phyloP scores from a whole-genome alignment of 1,139 yeast species.

The Zygoascus hellenicus region DNA sequence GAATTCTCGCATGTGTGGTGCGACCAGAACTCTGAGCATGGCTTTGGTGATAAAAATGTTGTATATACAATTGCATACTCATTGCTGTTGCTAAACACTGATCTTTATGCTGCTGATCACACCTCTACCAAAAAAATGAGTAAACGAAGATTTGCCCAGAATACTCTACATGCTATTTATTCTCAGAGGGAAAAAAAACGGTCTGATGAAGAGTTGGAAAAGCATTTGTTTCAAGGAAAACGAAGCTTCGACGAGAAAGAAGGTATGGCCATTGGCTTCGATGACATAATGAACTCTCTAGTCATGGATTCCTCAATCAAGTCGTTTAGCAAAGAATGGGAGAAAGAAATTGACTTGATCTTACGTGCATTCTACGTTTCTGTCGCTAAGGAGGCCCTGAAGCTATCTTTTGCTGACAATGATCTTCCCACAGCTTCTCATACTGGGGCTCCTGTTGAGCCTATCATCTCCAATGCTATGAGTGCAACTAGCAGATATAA shows the following conservation, averaged over 20 bases:
- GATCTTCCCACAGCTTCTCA: constrained; percentile 10
- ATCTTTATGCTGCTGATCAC: constrained; percentile 34
- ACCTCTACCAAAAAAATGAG: constrained; percentile 34
- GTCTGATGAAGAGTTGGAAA: background rate
- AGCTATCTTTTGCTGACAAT: constrained; percentile 23
- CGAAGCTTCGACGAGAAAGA: background rate
- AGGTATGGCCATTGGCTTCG: background rate
- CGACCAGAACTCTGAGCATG: constrained; percentile 39
- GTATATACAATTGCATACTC: constrained; percentile 71
- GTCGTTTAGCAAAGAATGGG: constrained; percentile 27
- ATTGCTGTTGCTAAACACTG: constrained; percentile 57
- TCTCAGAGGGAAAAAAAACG: background rate
- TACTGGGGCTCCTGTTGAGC: constrained; percentile 7
- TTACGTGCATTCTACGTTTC: constrained; percentile 26
- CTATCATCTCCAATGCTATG: background rate
- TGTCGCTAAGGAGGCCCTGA: constrained; percentile 27
- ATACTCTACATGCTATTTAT: constrained; percentile 26
- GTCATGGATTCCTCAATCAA: constrained; percentile 21
- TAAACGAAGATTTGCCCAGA: constrained; percentile 28
- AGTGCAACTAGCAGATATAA: constrained; percentile 3
- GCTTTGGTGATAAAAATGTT: constrained; percentile 53
- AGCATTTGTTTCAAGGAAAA: background rate
- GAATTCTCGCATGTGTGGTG: constrained; percentile 65
- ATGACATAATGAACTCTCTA: constrained; percentile 15
- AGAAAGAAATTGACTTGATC: constrained; percentile 25